Percentiles rank a stretch among this genome's conserved stretches.
These are phyloP conservation scores for Gomphus sp. DNA, from an alignment of 1,284 basidiomycete genomes.

Conservation along the genomic window DNA sequence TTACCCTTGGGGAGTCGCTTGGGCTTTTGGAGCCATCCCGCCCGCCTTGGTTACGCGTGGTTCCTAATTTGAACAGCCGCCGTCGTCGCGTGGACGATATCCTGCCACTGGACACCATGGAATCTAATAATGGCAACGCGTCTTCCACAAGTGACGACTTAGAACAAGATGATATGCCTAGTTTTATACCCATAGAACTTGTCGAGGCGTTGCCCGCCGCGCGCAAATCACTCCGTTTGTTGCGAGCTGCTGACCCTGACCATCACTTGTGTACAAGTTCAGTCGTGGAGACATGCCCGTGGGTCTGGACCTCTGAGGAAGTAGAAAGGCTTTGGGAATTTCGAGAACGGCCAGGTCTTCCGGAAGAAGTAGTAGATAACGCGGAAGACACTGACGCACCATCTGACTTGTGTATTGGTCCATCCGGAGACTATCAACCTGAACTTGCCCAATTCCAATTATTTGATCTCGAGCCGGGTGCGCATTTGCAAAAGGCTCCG, in stretches of 20 bases:
- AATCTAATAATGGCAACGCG: constrained; percentile 21
- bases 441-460: constrained; percentile 40
- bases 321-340: constrained; percentile 25
- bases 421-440: constrained; percentile 17
- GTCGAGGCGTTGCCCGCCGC: constrained; percentile 47
- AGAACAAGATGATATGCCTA: constrained; percentile 33
- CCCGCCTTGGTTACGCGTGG: constrained; percentile 1
- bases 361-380: neutral
- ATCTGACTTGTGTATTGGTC: constrained; percentile 26
- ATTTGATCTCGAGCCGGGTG: constrained; percentile 61
- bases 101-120: constrained; percentile 21
- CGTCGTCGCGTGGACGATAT: constrained; percentile 14
- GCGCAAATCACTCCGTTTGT: constrained; percentile 53
- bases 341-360: neutral
- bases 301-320: constrained; percentile 56
- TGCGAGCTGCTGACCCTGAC: constrained; percentile 50
- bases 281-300: constrained; percentile 28
- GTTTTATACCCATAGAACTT: constrained; percentile 45
- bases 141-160: neutral
- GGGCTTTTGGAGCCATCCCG: constrained; percentile 34
- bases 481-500: constrained; percentile 21
- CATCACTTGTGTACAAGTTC: constrained; percentile 38
- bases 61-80: neutral
- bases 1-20: constrained; percentile 42
- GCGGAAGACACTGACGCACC: neutral